Conservation (phyloP, 2,329 filamentous ascomycete species). For the Ceratocystis diversiconidia region DNA sequence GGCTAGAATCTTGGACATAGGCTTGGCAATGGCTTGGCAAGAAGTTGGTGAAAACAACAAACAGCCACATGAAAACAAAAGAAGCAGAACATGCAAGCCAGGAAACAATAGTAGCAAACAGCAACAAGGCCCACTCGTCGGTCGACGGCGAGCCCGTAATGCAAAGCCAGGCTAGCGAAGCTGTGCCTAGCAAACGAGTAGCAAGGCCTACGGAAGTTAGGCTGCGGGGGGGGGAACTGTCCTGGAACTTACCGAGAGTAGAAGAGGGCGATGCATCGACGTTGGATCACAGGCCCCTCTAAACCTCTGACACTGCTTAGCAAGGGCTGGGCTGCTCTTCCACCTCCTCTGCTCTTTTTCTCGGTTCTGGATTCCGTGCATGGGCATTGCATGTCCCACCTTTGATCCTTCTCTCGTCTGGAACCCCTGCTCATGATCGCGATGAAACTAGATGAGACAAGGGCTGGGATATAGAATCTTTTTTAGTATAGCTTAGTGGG, state of each 20-base stretch:
- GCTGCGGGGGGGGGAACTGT: neutral
- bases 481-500: neutral
- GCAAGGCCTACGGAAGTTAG: neutral
- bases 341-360: neutral
- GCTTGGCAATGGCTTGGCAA: neutral
- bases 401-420: neutral
- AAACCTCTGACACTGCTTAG: neutral
- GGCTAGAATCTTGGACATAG: neutral
- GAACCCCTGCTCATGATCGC: neutral
- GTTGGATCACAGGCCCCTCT: neutral
- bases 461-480: neutral
- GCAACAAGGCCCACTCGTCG: neutral
- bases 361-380: constrained; percentile 5
- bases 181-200: too few relatives aligned
- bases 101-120: neutral
- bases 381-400: constrained; percentile 1
- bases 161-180: too few relatives aligned
- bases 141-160: too few relatives aligned
- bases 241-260: constrained; percentile 2
- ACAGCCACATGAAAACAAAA: neutral
- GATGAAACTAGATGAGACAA: constrained; percentile 4
- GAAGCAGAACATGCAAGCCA: neutral
- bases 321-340: neutral
- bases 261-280: neutral
- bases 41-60: neutral